Base-by-base conservation (phyloP, 495 filamentous ascomycete genomes). In the Lepidopterella palustris region DNA sequence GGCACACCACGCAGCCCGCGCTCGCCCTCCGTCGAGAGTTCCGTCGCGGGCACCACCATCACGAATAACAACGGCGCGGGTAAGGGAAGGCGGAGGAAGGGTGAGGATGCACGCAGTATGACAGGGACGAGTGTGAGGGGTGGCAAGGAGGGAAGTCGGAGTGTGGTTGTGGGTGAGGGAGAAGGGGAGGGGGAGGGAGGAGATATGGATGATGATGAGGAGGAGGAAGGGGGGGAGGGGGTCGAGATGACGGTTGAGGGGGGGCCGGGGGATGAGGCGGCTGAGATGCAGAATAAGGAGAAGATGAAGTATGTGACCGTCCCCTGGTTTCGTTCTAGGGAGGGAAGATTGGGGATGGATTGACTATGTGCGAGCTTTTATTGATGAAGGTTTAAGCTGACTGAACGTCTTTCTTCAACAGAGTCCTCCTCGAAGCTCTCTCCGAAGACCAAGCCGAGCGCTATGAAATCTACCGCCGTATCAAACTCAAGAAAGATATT, bases 381-480 rank as follows among this genome's bases (percentile, higher is more conserved):
- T n/a, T n/a, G n/a, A n/a, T n/a, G n/a, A n/a, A n/a, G n/a, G n/a
- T n/a, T n/a, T n/a, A n/a, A 55, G 8, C 8, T 55, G 23, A 48
- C 23, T 11, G 25, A 15, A 29, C 5, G 29, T 4, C 42, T 5
- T 23, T 45, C 40, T 21, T 15, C 2, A 13, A 5, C 58, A 83
- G 82, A 26, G 77, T 92, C 51, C 76, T 95, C 45, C 80, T 89
- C 32, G 76, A 82, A 57, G 80, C 80, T n/a, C 85, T 95, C 65
- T 82, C 83, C 55, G 68, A 72, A 0, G 72, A 83, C 26, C 90
- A 95, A 70, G 83, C 81, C 18, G 76, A 83, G 40, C 82, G 91
- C 50, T 93, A 87, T 61, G 86, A 87, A 62, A 76, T 82, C 24
- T 92, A 82, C 74, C 83, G 89, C 55, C 82, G 84, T 5, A 79